A percentile compares a stretch with the other conserved stretches of the same genome.
These are phyloP conservation scores for Aspergillus texensis DNA, from an alignment of 2,329 filamentous ascomycete genomes.

Conservation along the genomic window DNA sequence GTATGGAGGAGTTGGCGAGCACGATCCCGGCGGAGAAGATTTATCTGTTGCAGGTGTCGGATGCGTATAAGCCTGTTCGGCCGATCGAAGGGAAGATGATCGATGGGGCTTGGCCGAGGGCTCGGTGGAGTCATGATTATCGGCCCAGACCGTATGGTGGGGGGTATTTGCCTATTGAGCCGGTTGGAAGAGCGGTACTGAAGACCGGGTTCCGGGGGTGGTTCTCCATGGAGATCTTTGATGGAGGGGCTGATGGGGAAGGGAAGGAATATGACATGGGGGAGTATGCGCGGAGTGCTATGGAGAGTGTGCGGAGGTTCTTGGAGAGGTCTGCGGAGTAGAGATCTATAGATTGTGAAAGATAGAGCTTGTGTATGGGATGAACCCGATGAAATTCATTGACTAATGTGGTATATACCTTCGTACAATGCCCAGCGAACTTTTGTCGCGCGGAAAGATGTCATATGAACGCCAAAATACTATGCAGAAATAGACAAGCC, in stretches of 20 bases:
- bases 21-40: constrained; percentile 71
- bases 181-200: constrained; percentile 67
- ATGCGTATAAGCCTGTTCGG: constrained; percentile 66
- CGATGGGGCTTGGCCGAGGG: constrained; percentile 61
- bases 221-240: constrained; percentile 73
- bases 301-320: constrained; percentile 51
- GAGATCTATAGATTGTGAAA: neutral
- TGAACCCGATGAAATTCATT: constrained; percentile 13
- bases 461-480: constrained; percentile 7
- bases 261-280: constrained; percentile 54
- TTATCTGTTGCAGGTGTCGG: constrained; percentile 72
- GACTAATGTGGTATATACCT: constrained; percentile 15
- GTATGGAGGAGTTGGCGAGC: constrained; percentile 57
- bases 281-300: constrained; percentile 55
- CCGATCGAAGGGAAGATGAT: constrained; percentile 58
- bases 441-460: neutral
- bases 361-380: neutral
- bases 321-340: constrained; percentile 40
- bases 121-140: constrained; percentile 71
- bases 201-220: constrained; percentile 68
- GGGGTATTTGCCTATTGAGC: constrained; percentile 69
- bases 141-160: constrained; percentile 70
- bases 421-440: constrained; percentile 6
- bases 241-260: constrained; percentile 59
- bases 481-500: constrained; percentile 3